Evolutionary conservation across 2,329 filamentous ascomycete genomes (phyloP).

Genomic region (Lasiodiplodia theobromae): DNA sequence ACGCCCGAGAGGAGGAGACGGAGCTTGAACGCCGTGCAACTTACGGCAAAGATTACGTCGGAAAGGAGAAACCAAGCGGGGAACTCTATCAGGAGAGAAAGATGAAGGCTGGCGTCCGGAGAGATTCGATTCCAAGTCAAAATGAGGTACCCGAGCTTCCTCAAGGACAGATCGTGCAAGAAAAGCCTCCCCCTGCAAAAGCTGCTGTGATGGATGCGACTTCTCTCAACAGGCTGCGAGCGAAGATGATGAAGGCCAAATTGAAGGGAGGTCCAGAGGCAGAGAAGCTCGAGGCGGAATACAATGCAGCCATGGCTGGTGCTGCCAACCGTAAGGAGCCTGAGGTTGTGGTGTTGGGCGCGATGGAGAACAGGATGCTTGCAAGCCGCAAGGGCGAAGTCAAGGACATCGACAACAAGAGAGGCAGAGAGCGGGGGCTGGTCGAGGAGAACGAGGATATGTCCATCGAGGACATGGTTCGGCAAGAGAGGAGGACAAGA

Average conservation of each 20-base stretch:
- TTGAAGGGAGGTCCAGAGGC: constrained; percentile 79
- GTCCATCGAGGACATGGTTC: constrained; percentile 95
- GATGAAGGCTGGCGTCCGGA: constrained; percentile 62
- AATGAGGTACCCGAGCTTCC: constrained; percentile 40
- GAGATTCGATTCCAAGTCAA: constrained; percentile 31
- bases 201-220: constrained; percentile 73
- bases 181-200: constrained; percentile 57
- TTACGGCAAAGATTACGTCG: constrained; percentile 85
- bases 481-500: constrained; percentile 87
- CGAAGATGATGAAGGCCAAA: constrained; percentile 95
- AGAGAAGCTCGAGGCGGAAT: constrained; percentile 79
- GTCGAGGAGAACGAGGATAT: constrained; percentile 95
- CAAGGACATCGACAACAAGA: constrained; percentile 77
- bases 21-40: constrained; percentile 83
- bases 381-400: constrained; percentile 78
- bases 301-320: constrained; percentile 75
- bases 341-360: constrained; percentile 79
- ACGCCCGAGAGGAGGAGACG: constrained; percentile 90
- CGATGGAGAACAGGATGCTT: constrained; percentile 89
- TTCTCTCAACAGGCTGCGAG: constrained; percentile 85
- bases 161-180: constrained; percentile 66
- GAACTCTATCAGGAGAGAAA: constrained; percentile 83
- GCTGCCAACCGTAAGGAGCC: constrained; percentile 62
- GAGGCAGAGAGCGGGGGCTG: constrained; percentile 81
- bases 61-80: constrained; percentile 85